Conservation (phyloP, 83 land plant genomes). For the Thuja plicata region DNA sequence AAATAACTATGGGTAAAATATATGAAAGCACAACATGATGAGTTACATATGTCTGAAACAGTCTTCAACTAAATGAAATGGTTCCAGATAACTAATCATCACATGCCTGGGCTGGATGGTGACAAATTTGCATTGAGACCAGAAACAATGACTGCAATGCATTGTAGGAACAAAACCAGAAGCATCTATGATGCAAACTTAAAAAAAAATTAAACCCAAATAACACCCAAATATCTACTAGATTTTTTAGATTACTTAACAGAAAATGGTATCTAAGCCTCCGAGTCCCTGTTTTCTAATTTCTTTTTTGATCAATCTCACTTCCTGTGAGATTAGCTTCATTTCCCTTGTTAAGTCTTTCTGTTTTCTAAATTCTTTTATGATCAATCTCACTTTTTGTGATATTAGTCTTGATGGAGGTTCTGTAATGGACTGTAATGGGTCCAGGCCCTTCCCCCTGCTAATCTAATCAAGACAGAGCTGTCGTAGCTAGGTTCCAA, state of each 20-base stretch:
- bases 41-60: no score
- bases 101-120: not conserved
- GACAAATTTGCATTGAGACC: not conserved
- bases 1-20: not conserved
- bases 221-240: not conserved
- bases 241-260: not conserved
- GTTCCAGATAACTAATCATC: not conserved
- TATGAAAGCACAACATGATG: not conserved
- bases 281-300: no score
- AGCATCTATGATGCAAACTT: not conserved
- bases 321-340: no score
- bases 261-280: not conserved
- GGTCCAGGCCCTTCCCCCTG: no score
- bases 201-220: not conserved
- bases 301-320: no score
- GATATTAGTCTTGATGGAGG: no score
- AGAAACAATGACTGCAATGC: not conserved
- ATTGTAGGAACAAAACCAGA: not conserved
- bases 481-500: not conserved
- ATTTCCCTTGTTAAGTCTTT: no score
- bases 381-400: no score
- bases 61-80: not conserved
- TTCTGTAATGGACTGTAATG: no score
- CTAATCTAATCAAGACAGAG: not conserved
- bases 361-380: no score